Evolutionary conservation across 2,329 filamentous ascomycete species (phyloP).

Genomic region (Hypoxylon sp.): DNA sequence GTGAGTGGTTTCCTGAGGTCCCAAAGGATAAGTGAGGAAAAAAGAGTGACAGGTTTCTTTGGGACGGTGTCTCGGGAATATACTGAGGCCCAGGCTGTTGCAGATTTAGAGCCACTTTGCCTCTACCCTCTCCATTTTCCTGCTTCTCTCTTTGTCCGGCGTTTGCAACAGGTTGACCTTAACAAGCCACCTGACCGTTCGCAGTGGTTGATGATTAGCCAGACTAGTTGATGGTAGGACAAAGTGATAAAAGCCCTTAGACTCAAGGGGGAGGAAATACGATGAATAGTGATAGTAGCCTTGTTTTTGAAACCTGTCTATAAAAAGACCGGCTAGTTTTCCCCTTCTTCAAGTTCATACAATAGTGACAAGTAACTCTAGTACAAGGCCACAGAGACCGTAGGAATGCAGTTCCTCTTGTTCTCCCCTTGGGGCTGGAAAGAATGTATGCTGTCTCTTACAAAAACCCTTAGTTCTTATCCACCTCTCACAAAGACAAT

Average conservation of each 20-base stretch:
- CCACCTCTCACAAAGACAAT: slow-evolving; percentile 53
- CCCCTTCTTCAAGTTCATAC: slow-evolving; percentile 13
- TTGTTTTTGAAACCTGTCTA: slow-evolving; percentile 23
- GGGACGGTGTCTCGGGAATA: slow-evolving; percentile 57
- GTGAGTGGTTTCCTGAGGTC: slow-evolving; percentile 15
- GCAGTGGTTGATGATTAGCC: slow-evolving; percentile 32
- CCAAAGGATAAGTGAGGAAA: slow-evolving; percentile 15
- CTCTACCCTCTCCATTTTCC: slow-evolving; percentile 6
- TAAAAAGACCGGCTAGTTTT: slow-evolving; percentile 14
- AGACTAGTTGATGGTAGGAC: slow-evolving; percentile 20
- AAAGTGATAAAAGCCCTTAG: slow-evolving; percentile 34
- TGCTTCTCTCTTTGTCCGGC: slow-evolving; percentile 41
- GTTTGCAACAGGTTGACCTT: slow-evolving; percentile 37
- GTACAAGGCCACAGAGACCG: slow-evolving; percentile 10
- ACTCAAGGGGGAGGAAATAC: slow-evolving; percentile 22
- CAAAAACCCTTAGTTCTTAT: slow-evolving; percentile 15
- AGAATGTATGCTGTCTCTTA: slow-evolving; percentile 28
- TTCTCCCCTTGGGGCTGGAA: slow-evolving; percentile 29
- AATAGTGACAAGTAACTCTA: slow-evolving; percentile 14
- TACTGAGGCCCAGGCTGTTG: slow-evolving; percentile 49
- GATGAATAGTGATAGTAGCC: slow-evolving; percentile 22
- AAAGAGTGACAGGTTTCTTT: slow-evolving; percentile 30
- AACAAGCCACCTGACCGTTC: slow-evolving; percentile 39
- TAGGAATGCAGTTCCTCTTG: slow-evolving; percentile 31
- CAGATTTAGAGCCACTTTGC: slow-evolving; percentile 38